These are phyloP conservation scores for Deinandra increscens DNA, from an alignment of 129 eudicot genomes.

Conservation along the genomic window DNA sequence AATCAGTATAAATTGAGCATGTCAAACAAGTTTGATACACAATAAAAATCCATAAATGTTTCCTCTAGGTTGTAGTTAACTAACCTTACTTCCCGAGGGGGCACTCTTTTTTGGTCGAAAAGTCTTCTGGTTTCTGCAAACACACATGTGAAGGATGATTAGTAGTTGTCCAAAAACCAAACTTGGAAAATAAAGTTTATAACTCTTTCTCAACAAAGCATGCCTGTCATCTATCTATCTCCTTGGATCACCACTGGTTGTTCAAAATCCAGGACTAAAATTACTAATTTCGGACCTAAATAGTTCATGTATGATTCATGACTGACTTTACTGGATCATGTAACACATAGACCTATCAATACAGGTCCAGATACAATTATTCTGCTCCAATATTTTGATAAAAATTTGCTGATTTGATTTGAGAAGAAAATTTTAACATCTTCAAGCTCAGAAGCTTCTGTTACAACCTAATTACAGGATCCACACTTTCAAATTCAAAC, in stretches of 20 bases:
- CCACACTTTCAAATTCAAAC: not conserved
- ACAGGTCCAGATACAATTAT: slow-evolving; percentile 11
- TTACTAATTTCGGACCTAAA: not conserved
- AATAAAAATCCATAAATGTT: not conserved
- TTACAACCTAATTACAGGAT: not conserved
- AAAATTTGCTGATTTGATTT: no score
- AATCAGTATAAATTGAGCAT: slow-evolving; percentile 4
- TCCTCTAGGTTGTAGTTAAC: slow-evolving; percentile 11
- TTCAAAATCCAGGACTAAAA: not conserved
- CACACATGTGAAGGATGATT: slow-evolving; percentile 17
- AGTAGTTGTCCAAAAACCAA: not conserved
- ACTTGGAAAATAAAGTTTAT: not conserved
- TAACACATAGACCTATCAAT: slow-evolving; percentile 6
- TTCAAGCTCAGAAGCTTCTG: slow-evolving; percentile 19
- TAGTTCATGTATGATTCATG: not conserved
- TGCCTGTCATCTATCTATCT: not conserved
- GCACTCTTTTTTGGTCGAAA: slow-evolving; percentile 69
- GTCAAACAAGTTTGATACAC: slow-evolving; percentile 18
- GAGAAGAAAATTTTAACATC: not conserved
- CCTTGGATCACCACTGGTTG: not conserved
- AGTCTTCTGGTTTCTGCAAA: slow-evolving; percentile 63
- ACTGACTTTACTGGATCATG: not conserved
- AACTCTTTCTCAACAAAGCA: slow-evolving; percentile 5
- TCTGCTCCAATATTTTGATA: not conserved
- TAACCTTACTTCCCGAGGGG: slow-evolving; percentile 68